Evolutionary conservation across 2,329 filamentous ascomycete species (phyloP), one percentile per base, ranked within the genome.

Genomic region (Fusarium sp.): DNA sequence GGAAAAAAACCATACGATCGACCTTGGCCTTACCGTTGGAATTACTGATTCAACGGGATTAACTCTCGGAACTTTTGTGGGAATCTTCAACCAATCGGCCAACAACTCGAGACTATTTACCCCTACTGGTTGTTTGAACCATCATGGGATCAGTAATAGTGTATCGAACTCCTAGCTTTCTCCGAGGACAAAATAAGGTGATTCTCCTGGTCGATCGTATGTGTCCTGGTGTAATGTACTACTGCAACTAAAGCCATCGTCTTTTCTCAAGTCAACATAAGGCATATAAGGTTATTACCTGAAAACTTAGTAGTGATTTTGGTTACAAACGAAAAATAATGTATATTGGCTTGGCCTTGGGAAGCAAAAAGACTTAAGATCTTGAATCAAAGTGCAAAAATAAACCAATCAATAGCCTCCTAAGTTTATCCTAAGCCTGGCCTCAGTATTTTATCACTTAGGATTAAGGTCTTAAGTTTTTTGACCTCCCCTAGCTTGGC

Each of bases 1-100:
- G 26, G 15, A 12, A 37, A 55, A 60, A 69, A 52, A 56, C 54
- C 65, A 42, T 61, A 71, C 46, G 69, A 71, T 69, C 37, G 49
- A 38, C 59, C 46, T 65, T 69, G 64, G 40, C 41, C 37, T 56
- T 49, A 38, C 52, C 48, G 54, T 60, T 44, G 49, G 35, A 55
- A 54, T 60, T 58, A 48, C 53, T 38, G 46, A 58, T 54, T 59
- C 38, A 27, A 45, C 23, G 38, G 57, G 44, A 48, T 64, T 62
- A 37, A 50, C 32, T 52, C 26, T 69, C 58, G 45, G 68, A 54
- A 53, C 58, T 33, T 71, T 45, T 60, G n/a, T 44, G 49, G 56
- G 30, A 37, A 55, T 49, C 32, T 27, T 53, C 18, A 27, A 35
- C 64, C 64, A 63, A 68, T 67, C 49, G 23, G 48, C 30, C 56